Evolutionary conservation across 352 stramenopile species (phyloP).

Genomic region (Phytophthora pisi): DNA sequence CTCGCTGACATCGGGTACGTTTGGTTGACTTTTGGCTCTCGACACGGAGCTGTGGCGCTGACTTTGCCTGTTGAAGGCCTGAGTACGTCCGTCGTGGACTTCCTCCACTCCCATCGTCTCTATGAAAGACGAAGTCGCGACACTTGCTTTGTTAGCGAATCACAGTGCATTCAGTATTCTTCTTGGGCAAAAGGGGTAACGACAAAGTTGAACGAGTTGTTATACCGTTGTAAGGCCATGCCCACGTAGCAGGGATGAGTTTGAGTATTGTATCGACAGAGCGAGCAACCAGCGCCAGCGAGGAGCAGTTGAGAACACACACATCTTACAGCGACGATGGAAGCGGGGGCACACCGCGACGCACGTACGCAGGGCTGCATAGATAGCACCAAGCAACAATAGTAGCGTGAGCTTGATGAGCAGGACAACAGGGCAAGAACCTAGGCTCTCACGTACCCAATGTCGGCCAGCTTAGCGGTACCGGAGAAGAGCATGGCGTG

Average conservation of each 20-base stretch:
- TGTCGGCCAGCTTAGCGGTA: slow-evolving; percentile 69
- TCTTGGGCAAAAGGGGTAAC: neutral
- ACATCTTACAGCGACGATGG: slow-evolving; percentile 36
- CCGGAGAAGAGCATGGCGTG: slow-evolving; percentile 92
- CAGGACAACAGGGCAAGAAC: neutral
- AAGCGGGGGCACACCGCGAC: slow-evolving; percentile 35
- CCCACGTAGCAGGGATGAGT: neutral
- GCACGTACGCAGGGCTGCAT: slow-evolving; percentile 37
- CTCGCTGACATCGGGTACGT: slow-evolving; percentile 68
- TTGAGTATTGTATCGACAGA: slow-evolving; percentile 12
- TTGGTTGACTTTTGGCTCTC: neutral
- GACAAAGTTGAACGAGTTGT: slow-evolving; percentile 12
- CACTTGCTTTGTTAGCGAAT: too few relatives aligned
- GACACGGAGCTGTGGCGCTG: neutral
- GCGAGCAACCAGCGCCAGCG: neutral
- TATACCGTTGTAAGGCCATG: neutral
- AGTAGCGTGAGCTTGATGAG: neutral
- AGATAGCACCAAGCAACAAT: neutral
- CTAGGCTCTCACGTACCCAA: slow-evolving; percentile 47
- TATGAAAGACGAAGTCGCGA: slow-evolving; percentile 15
- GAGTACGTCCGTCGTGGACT: slow-evolving; percentile 33
- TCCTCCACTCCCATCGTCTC: slow-evolving; percentile 16
- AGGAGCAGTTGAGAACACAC: slow-evolving; percentile 9
- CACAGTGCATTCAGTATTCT: neutral
- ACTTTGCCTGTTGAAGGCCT: slow-evolving; percentile 15